A percentile compares a stretch with the other conserved stretches of the same genome.
Conservation (phyloP, 176 grass and related monocot genomes). For the Avena insularis region DNA sequence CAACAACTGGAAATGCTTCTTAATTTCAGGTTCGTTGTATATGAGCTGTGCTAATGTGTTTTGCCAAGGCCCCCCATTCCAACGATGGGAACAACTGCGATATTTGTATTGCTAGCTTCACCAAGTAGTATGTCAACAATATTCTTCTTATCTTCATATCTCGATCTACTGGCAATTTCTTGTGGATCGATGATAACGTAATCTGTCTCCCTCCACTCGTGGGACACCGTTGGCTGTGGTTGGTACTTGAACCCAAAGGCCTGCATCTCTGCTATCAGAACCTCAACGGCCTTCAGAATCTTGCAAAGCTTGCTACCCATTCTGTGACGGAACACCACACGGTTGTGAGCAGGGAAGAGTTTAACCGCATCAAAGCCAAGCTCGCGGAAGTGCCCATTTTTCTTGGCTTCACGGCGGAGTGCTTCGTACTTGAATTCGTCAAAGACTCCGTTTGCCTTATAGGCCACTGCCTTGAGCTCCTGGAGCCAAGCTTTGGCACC, state of each 20-base stretch:
- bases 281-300: neutral
- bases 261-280: neutral
- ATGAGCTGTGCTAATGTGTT: neutral
- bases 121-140: neutral
- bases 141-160: neutral
- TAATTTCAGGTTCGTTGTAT: neutral
- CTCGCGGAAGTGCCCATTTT: neutral
- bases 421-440: constrained; percentile 42
- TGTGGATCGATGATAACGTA: neutral
- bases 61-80: neutral
- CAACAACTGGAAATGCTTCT: too few species aligned
- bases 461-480: constrained; percentile 35
- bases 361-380: neutral
- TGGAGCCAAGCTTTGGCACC: neutral
- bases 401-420: constrained; percentile 19
- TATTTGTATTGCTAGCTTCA: neutral
- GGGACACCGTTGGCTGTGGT: neutral
- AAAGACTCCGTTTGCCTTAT: constrained; percentile 42
- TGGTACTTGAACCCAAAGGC: neutral
- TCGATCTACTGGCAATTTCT: neutral
- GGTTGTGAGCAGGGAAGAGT: neutral
- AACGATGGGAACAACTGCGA: neutral
- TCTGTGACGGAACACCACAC: neutral
- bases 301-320: constrained; percentile 13
- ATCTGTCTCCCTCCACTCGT: neutral